Percentiles rank a stretch among this genome's conserved stretches.
Evolutionary conservation across 495 filamentous ascomycete genomes (phyloP).

Genomic region (Friedmanniomyces simplex): DNA sequence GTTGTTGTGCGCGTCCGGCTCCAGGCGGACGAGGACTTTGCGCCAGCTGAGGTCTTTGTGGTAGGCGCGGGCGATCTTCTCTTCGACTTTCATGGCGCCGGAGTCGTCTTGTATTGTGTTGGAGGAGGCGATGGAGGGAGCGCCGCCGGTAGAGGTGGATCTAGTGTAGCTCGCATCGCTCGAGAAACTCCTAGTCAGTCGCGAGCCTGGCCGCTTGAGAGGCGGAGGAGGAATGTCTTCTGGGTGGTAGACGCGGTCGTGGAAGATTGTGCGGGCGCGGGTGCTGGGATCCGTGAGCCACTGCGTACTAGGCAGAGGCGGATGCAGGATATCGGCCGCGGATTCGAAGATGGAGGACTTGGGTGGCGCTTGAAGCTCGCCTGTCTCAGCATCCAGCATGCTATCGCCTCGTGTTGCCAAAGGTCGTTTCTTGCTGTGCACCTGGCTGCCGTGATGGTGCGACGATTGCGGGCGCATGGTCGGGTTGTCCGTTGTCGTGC

Average conservation of each 20-base stretch:
- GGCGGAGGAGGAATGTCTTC: conserved; percentile 77
- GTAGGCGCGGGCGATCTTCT: conserved; percentile 94
- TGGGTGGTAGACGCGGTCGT: conserved; percentile 90
- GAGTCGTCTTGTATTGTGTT: too few species aligned
- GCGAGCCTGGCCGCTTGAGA: conserved; percentile 41
- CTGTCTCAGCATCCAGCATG: conserved; percentile 28
- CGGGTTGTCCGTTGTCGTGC: conserved; percentile 12
- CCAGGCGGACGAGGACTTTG: conserved; percentile 87
- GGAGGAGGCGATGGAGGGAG: too few species aligned
- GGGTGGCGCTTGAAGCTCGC: conserved; percentile 51
- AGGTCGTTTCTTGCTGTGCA: conserved; percentile 22
- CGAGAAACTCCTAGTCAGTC: conserved; percentile 36
- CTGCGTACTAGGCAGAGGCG: conserved; percentile 67
- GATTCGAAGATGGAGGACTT: conserved; percentile 91
- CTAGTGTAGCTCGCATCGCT: conserved; percentile 21
- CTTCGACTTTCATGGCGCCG: conserved; percentile 73
- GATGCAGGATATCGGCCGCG: conserved; percentile 82
- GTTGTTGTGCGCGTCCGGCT: conserved; percentile 98
- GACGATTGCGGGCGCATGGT: conserved; percentile 14
- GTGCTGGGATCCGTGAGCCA: conserved; percentile 74
- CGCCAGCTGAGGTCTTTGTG: conserved; percentile 85
- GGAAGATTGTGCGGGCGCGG: conserved; percentile 88
- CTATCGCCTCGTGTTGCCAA: conserved; percentile 37
- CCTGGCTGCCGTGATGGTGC: conserved; percentile 12
- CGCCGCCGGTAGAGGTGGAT: too few species aligned